Conservation (phyloP, 164 flowering plant species). For the Vitis rupestris region DNA sequence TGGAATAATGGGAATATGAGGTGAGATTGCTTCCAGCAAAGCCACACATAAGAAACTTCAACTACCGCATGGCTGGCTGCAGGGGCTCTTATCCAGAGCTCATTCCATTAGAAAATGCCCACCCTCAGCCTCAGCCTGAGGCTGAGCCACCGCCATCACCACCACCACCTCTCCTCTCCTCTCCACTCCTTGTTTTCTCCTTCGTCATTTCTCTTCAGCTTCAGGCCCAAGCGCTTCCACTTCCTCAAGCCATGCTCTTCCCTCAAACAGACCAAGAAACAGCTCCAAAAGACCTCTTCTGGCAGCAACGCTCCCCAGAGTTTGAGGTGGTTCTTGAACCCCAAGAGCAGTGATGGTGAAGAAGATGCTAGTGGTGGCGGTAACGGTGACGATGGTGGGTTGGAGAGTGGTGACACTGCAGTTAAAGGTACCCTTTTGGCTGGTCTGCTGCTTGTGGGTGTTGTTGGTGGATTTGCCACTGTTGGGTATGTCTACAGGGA, state of each 20-base stretch:
- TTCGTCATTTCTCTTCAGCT: slow-evolving; percentile 30
- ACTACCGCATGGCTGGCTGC: too few species aligned
- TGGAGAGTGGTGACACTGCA: slow-evolving; percentile 45
- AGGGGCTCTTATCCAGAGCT: too few species aligned
- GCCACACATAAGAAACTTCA: too few species aligned
- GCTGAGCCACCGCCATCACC: slow-evolving; percentile 5
- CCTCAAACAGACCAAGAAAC: slow-evolving; percentile 66
- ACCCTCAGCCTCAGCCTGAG: slow-evolving; percentile 26
- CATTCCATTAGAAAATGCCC: slow-evolving; percentile 33
- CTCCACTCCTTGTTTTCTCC: slow-evolving; percentile 15
- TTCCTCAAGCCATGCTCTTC: slow-evolving; percentile 71
- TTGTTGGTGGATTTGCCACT: slow-evolving; percentile 81
- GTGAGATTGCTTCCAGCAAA: too few species aligned
- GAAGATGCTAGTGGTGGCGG: slow-evolving; percentile 14
- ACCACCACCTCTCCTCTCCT: slow-evolving; percentile 17
- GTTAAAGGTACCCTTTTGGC: slow-evolving; percentile 86
- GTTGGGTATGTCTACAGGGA: slow-evolving; percentile 88
- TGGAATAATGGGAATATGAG: too few species aligned
- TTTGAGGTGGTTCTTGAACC: slow-evolving; percentile 41
- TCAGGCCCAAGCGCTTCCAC: slow-evolving; percentile 54
- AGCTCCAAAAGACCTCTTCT: slow-evolving; percentile 35
- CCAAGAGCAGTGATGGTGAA: slow-evolving; percentile 27
- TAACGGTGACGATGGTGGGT: slow-evolving; percentile 22
- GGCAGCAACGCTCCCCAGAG: slow-evolving; percentile 44
- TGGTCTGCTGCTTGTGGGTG: slow-evolving; percentile 79